These are phyloP conservation scores for Acer yangbiense DNA, from an alignment of 345 rosid species.

Conservation along the genomic window DNA sequence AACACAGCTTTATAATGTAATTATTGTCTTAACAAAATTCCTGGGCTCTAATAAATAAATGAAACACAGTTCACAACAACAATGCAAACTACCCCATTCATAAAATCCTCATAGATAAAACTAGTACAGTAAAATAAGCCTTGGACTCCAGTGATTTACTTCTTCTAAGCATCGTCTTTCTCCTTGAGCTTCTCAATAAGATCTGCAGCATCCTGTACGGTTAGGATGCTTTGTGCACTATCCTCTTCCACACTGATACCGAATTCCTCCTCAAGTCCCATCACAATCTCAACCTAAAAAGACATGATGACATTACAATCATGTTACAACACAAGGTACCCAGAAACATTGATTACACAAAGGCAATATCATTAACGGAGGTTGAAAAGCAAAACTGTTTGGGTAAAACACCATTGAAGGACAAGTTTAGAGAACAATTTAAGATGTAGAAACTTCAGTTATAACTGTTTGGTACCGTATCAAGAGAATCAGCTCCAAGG, in stretches of 20 bases:
- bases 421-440: neutral
- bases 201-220: conserved; percentile 76
- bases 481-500: conserved; percentile 60
- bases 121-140: neutral
- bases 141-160: neutral
- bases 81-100: neutral
- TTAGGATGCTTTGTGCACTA: conserved; percentile 56
- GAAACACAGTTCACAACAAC: neutral
- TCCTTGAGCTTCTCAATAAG: conserved; percentile 56
- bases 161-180: conserved; percentile 18
- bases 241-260: conserved; percentile 73
- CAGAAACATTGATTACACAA: neutral
- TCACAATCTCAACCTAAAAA: conserved; percentile 68
- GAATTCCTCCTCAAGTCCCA: conserved; percentile 74
- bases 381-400: neutral
- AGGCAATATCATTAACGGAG: neutral
- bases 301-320: neutral
- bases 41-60: neutral
- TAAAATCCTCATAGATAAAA: neutral
- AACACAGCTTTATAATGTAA: neutral
- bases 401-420: neutral
- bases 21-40: neutral
- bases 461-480: conserved; percentile 38
- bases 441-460: neutral
- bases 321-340: neutral